Evolutionary conservation across 306 rosid genomes (phyloP).

Genomic region (Albizia julibrissin): DNA sequence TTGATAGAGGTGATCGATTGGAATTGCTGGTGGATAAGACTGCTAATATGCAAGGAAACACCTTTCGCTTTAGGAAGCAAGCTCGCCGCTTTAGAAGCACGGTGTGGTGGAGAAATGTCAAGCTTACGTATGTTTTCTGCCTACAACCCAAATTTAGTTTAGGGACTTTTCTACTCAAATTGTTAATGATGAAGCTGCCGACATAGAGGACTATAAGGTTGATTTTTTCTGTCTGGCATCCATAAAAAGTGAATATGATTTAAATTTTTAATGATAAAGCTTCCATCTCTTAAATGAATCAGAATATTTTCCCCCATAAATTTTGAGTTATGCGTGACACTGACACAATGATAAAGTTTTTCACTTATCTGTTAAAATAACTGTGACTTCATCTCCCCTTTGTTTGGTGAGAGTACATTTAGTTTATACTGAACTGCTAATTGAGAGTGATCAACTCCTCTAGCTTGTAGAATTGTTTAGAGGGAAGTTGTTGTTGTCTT

Average conservation of each 20-base stretch:
- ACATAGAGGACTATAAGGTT: neutral
- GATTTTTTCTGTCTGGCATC: neutral
- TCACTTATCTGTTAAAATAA: constrained; percentile 19
- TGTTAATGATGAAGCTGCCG: constrained; percentile 7
- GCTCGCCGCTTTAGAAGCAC: constrained; percentile 93
- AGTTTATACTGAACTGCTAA: constrained; percentile 19
- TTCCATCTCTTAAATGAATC: neutral
- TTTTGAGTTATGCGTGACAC: neutral
- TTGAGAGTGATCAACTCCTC: neutral
- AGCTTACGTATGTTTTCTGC: constrained; percentile 73
- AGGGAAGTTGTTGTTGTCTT: constrained; percentile 13
- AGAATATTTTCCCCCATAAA: neutral
- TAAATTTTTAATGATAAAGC: neutral
- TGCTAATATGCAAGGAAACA: constrained; percentile 91
- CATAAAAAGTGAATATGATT: neutral
- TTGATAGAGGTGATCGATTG: constrained; percentile 94
- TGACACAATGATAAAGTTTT: neutral
- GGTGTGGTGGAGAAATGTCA: constrained; percentile 98
- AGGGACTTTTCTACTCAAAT: neutral
- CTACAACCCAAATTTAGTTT: constrained; percentile 10
- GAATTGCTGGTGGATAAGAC: constrained; percentile 97
- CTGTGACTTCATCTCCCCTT: neutral
- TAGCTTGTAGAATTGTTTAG: constrained; percentile 12
- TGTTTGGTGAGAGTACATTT: constrained; percentile 3
- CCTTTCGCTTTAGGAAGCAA: constrained; percentile 92